Base-by-base conservation (phyloP, 2,329 filamentous ascomycete species). In the Colletotrichum truncatum region DNA sequence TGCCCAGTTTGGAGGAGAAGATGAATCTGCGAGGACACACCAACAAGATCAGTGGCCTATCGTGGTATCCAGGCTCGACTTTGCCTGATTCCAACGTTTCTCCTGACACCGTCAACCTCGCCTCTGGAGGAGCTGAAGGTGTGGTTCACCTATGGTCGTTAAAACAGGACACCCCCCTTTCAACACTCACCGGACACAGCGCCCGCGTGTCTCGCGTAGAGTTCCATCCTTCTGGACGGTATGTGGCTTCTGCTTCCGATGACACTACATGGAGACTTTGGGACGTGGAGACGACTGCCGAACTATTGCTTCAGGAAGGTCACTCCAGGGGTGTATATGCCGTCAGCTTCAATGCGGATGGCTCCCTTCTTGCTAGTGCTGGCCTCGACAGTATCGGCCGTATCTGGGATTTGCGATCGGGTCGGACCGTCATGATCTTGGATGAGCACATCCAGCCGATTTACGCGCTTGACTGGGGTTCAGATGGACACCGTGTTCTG, bases 181-280 rank as follows among this genome's bases (percentile, higher is more conserved):
- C 92, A 0, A 97, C 92, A 0, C 83, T 98, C 0, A 86, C 90
- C 23, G 96, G 95, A 1, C 96, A 99, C 74, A 90, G 87, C 4
- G 92, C 92, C 57, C 90, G 96, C 67, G 94, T 99, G 8, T 97
- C 94, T 72, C 89, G 95, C 61, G 91, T 97, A 11, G 96, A 97
- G 64, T 97, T 98, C 73, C 96, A 99, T 70, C 96, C 96, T 0
- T 97, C 93, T 0, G 95, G 95, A 4, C 87, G 87, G 67, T 98
- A 95, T 73, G 83, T 98, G 6, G 96, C 95, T 5, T 97, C 94
- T 1, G 96, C 96, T 6, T 97, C 94, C 0, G 96, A 96, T 73
- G 96, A 99, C 75, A 97, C 94, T 2, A 97, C 96, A 0, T 99
- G 96, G 96, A 89, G 95, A 45, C 83, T 99, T 32, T 99, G 96